Conservation (phyloP, 805 yeast species). For the Yamadazyma philogaea region DNA sequence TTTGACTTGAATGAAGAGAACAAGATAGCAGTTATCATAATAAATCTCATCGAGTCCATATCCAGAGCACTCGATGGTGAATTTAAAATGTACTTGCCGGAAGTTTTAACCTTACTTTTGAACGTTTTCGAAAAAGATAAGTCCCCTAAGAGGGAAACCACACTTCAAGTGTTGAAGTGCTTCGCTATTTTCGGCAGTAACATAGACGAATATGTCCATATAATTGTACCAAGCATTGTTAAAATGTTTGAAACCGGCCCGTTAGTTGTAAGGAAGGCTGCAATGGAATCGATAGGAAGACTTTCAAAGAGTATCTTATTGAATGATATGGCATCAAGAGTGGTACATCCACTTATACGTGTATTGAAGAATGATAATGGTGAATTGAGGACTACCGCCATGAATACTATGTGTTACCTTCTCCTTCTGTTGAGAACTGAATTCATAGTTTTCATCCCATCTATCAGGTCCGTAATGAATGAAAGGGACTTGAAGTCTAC, state of each 20-base stretch:
- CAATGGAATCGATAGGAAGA: slow-evolving; percentile 81
- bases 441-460: slow-evolving; percentile 81
- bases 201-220: slow-evolving; percentile 83
- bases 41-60: slow-evolving; percentile 76
- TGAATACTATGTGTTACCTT: slow-evolving; percentile 77
- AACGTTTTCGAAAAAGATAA: slow-evolving; percentile 74
- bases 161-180: slow-evolving; percentile 73
- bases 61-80: slow-evolving; percentile 89
- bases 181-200: slow-evolving; percentile 84
- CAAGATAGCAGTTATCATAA: slow-evolving; percentile 71
- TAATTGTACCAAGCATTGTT: slow-evolving; percentile 83
- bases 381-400: slow-evolving; percentile 60
- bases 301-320: slow-evolving; percentile 68
- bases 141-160: slow-evolving; percentile 55
- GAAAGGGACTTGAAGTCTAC: slow-evolving; percentile 65
- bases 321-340: slow-evolving; percentile 85
- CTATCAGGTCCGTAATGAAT: slow-evolving; percentile 63
- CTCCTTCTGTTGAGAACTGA: slow-evolving; percentile 81
- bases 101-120: slow-evolving; percentile 70
- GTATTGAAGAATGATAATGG: slow-evolving; percentile 52
- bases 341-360: slow-evolving; percentile 80
- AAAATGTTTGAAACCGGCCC: slow-evolving; percentile 73
- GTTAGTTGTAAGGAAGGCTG: slow-evolving; percentile 59
- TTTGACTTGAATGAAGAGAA: slow-evolving; percentile 47
- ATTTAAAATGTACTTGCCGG: slow-evolving; percentile 79